phyloP scores from a whole-genome alignment of 164 flowering plant genomes.

The Macadamia integrifolia region DNA sequence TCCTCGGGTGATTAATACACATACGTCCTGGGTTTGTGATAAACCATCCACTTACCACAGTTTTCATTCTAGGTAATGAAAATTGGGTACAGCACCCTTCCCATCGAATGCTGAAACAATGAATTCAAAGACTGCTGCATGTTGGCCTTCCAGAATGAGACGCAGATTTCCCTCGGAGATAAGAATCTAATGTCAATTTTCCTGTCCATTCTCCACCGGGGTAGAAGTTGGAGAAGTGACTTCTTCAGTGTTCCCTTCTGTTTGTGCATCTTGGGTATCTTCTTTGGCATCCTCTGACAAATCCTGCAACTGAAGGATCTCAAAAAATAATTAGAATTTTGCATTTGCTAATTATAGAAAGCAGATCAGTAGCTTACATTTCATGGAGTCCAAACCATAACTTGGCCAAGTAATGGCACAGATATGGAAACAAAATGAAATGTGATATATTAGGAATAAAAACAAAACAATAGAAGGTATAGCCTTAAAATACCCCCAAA shows the following conservation, averaged over 20 bases:
- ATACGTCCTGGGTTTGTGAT: too few species aligned
- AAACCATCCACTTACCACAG: too few species aligned
- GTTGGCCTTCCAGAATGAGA: not conserved
- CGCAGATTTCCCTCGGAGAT: not conserved
- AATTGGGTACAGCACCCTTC: too few species aligned
- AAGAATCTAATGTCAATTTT: constrained; percentile 18
- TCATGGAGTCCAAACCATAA: too few species aligned
- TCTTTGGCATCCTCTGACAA: constrained; percentile 33
- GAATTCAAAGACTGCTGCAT: not conserved
- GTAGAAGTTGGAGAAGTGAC: not conserved
- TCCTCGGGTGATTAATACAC: too few species aligned
- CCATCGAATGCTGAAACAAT: not conserved
- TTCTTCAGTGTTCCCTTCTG: constrained; percentile 5
- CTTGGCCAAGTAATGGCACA: too few species aligned
- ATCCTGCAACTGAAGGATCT: constrained; percentile 50
- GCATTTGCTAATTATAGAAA: not conserved
- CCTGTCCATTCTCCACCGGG: constrained; percentile 25
- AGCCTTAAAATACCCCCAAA: constrained; percentile 18
- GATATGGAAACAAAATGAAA: too few species aligned
- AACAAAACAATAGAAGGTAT: not conserved
- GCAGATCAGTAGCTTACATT: too few species aligned
- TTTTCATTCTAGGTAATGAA: not conserved
- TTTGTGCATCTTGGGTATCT: constrained; percentile 4
- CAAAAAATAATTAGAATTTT: not conserved
- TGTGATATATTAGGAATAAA: too few species aligned